These are phyloP conservation scores for Pseudozyma thailandica DNA, from an alignment of 1,284 basidiomycete species.

Conservation along the genomic window DNA sequence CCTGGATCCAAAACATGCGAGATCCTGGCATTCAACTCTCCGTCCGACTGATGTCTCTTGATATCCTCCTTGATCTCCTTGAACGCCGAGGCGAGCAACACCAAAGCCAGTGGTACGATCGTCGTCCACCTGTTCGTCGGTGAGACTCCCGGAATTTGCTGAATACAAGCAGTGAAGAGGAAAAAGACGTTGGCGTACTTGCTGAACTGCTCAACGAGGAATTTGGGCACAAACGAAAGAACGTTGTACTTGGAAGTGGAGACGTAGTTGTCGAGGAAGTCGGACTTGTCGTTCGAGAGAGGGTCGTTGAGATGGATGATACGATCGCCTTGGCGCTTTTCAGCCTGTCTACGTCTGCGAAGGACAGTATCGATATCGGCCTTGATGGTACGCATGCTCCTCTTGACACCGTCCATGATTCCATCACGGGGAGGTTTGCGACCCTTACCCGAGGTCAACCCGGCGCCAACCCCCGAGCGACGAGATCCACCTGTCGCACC, in stretches of 20 bases:
- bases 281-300: constrained; percentile 55
- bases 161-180: constrained; percentile 96
- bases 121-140: constrained; percentile 96
- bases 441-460: constrained; percentile 26
- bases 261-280: constrained; percentile 77
- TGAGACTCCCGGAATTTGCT: constrained; percentile 97
- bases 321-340: constrained; percentile 55
- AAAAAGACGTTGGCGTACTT: constrained; percentile 99
- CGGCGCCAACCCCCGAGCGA: constrained; percentile 16
- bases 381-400: constrained; percentile 45
- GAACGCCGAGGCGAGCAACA: constrained; percentile 92
- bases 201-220: constrained; percentile 91
- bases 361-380: constrained; percentile 51
- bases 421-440: constrained; percentile 48
- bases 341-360: constrained; percentile 41
- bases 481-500: constrained; percentile 8
- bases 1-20: constrained; percentile 79
- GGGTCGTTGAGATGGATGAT: constrained; percentile 62
- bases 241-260: constrained; percentile 96
- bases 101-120: constrained; percentile 87
- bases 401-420: constrained; percentile 46
- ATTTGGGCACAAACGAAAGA: constrained; percentile 90
- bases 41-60: constrained; percentile 95
- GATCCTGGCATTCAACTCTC: constrained; percentile 85
- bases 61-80: constrained; percentile 97